Evolutionary conservation across 352 stramenopile genomes (phyloP).

Genomic region (Globisporangium nagaii): DNA sequence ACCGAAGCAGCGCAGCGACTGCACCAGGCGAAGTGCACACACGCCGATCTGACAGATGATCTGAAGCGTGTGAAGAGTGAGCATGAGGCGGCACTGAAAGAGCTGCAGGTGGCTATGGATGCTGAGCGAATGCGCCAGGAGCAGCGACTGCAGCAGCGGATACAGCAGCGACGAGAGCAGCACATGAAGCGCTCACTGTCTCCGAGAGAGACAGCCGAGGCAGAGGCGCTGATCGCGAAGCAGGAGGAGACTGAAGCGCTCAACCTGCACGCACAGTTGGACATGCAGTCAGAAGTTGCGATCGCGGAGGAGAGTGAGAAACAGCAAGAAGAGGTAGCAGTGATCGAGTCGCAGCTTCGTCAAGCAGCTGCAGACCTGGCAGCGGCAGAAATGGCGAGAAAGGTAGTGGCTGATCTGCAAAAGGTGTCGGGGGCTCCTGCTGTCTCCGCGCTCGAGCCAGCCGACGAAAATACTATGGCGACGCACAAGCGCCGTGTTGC

Average conservation of each 20-base stretch:
- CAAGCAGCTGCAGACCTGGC: background rate
- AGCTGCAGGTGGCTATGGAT: background rate
- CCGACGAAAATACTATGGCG: background rate
- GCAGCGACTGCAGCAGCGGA: background rate
- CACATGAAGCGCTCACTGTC: background rate
- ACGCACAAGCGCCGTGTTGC: background rate
- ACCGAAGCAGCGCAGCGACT: background rate
- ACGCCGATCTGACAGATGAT: background rate
- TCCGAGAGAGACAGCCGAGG: background rate
- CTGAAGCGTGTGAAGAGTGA: background rate
- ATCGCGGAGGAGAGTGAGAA: background rate
- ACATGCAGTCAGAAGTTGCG: background rate
- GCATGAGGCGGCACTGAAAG: background rate
- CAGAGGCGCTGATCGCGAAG: background rate
- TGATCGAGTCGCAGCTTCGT: background rate
- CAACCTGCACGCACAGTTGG: background rate
- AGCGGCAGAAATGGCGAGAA: background rate
- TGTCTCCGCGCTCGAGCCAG: background rate
- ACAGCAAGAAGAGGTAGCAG: background rate
- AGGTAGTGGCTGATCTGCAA: background rate
- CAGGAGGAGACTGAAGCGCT: background rate
- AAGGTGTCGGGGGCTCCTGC: background rate
- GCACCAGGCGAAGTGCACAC: background rate
- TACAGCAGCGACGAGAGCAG: conserved; percentile 1
- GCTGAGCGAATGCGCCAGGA: background rate